Conservation (phyloP, 2,329 filamentous ascomycete genomes). For the Sarocladium strictum region DNA sequence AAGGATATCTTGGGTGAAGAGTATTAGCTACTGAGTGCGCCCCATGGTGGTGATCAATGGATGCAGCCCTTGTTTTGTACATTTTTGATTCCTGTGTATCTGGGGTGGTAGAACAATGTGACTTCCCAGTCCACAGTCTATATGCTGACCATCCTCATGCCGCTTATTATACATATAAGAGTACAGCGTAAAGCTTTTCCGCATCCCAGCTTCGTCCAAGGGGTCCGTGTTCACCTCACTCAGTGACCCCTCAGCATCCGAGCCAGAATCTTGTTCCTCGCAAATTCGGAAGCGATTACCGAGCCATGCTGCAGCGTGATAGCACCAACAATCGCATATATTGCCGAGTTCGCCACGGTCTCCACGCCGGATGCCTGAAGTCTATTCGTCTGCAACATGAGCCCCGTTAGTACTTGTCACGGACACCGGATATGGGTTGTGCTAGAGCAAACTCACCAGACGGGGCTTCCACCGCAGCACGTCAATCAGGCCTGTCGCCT, state of each 20-base stretch:
- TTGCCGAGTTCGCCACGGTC: constrained; percentile 65
- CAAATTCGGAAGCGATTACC: constrained; percentile 66
- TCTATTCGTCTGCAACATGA: constrained; percentile 49
- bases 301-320: constrained; percentile 84
- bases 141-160: constrained; percentile 1
- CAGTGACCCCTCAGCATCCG: constrained; percentile 18
- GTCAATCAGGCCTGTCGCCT: constrained; percentile 62
- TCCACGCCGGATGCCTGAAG: constrained; percentile 67
- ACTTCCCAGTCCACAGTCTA: constrained; percentile 1
- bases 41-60: background rate
- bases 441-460: constrained; percentile 62
- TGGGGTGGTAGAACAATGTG: background rate
- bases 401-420: constrained; percentile 11
- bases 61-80: constrained; percentile 4
- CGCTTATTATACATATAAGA: constrained; percentile 9
- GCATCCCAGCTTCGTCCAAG: background rate
- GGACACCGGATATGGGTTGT: too few relatives aligned
- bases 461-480: constrained; percentile 87
- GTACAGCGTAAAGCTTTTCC: constrained; percentile 6
- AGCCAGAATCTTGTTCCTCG: constrained; percentile 67
- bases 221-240: background rate
- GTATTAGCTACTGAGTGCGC: background rate
- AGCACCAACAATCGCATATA: constrained; percentile 85
- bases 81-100: background rate
- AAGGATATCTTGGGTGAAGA: constrained; percentile 3